Percentiles rank a stretch among this genome's conserved stretches.
Evolutionary conservation across 805 yeast species (phyloP).

Genomic region (Yarrowia deformans): DNA sequence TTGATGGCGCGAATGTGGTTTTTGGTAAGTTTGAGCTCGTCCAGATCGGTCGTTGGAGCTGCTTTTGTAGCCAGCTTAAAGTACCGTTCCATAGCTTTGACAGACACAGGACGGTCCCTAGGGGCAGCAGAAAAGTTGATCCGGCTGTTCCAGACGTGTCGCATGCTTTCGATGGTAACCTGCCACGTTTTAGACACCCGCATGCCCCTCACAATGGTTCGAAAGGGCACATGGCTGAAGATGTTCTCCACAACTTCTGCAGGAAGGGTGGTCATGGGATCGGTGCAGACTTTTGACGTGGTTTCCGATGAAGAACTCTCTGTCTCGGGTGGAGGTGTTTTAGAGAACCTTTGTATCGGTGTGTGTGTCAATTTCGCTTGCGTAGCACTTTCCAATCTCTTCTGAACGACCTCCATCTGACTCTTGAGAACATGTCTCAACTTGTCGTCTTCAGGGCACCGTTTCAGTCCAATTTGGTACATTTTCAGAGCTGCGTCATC

Average conservation of each 20-base stretch:
- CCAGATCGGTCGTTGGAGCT: conserved; percentile 15
- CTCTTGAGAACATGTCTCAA: not conserved
- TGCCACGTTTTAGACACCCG: conserved; percentile 21
- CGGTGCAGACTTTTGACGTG: not conserved
- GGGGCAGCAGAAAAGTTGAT: conserved; percentile 35
- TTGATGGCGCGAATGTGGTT: conserved; percentile 14
- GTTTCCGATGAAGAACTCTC: not conserved
- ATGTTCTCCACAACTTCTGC: conserved; percentile 25
- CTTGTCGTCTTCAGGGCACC: conserved; percentile 9
- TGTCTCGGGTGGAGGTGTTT: not conserved
- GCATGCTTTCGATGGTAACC: conserved; percentile 19
- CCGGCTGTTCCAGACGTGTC: conserved; percentile 31
- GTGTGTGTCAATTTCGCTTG: not conserved
- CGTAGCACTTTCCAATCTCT: not conserved
- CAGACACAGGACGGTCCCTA: conserved; percentile 20
- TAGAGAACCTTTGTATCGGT: not conserved
- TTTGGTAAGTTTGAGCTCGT: not conserved
- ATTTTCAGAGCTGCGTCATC: conserved; percentile 30
- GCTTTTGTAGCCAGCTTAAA: conserved; percentile 15
- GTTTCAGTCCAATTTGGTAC: conserved; percentile 25
- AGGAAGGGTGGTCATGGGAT: conserved; percentile 2
- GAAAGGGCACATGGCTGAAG: conserved; percentile 21
- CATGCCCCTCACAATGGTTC: conserved; percentile 24
- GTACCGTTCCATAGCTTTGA: conserved; percentile 35
- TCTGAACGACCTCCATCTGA: conserved; percentile 5